Evolutionary conservation across 208 protist genomes (phyloP).

Genomic region (Leishmania gerbilli): DNA sequence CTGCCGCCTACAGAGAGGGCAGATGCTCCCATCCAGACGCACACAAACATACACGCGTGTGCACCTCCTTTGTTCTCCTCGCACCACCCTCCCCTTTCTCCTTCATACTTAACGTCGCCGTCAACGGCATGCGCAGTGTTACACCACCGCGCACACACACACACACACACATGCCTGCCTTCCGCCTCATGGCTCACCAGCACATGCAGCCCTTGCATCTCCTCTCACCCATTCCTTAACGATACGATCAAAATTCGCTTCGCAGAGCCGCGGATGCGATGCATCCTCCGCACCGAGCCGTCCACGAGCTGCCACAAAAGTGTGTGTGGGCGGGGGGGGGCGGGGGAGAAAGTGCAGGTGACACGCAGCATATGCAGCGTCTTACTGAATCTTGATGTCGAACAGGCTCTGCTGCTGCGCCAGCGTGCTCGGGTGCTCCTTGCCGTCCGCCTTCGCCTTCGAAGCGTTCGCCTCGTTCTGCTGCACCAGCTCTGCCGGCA

Average conservation of each 20-base stretch:
- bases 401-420: constrained; percentile 74
- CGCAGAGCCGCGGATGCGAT: neutral
- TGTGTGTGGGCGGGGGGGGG: no score
- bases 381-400: constrained; percentile 88
- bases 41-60: neutral
- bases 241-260: neutral
- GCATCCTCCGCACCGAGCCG: neutral
- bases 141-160: neutral
- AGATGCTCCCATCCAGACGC: neutral
- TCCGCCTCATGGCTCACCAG: neutral
- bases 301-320: neutral
- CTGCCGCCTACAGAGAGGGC: neutral
- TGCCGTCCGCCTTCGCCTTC: constrained; percentile 84
- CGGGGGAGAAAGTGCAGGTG: neutral
- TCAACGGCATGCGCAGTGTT: neutral
- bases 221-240: neutral
- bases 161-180: neutral
- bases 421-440: constrained; percentile 79
- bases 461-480: constrained; percentile 81
- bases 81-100: neutral
- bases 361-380: neutral
- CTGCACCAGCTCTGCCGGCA: constrained; percentile 72
- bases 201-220: neutral
- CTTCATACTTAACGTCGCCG: neutral
- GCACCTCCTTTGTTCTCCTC: neutral